These are phyloP conservation scores for Candida freyschussii DNA, from an alignment of 1,139 yeast genomes.

Conservation along the genomic window DNA sequence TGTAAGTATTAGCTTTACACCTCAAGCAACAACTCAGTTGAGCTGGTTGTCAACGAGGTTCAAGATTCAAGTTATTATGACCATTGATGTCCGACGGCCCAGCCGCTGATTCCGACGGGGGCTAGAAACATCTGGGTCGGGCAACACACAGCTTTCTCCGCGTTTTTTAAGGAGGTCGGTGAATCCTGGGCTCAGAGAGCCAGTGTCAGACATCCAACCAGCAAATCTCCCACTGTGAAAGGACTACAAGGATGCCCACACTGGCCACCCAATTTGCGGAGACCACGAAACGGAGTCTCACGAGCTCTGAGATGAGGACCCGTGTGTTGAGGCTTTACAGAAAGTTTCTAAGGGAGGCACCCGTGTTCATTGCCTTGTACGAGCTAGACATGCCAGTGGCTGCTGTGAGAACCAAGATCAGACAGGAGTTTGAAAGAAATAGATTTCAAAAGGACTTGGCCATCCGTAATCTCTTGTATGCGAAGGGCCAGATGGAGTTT, in stretches of 20 bases:
- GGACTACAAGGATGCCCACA: conserved; percentile 42
- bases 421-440: conserved; percentile 88
- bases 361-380: conserved; percentile 62
- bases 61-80: too few relatives aligned
- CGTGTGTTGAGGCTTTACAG: conserved; percentile 73
- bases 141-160: neutral
- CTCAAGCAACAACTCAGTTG: too few relatives aligned
- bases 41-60: too few relatives aligned
- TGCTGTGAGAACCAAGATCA: conserved; percentile 71
- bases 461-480: conserved; percentile 61
- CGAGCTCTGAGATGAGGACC: conserved; percentile 55
- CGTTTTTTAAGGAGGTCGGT: neutral
- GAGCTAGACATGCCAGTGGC: conserved; percentile 84
- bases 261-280: conserved; percentile 82
- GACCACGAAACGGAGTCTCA: conserved; percentile 65
- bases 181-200: too few relatives aligned
- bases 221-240: neutral
- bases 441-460: conserved; percentile 65
- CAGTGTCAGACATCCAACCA: neutral
- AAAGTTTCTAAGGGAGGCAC: conserved; percentile 59
- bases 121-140: too few relatives aligned
- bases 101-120: neutral
- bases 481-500: conserved; percentile 88
- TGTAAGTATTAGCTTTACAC: too few relatives aligned
- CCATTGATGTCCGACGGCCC: too few relatives aligned